Conservation (phyloP, 1,139 yeast genomes). For the Kodamaea ohmeri region DNA sequence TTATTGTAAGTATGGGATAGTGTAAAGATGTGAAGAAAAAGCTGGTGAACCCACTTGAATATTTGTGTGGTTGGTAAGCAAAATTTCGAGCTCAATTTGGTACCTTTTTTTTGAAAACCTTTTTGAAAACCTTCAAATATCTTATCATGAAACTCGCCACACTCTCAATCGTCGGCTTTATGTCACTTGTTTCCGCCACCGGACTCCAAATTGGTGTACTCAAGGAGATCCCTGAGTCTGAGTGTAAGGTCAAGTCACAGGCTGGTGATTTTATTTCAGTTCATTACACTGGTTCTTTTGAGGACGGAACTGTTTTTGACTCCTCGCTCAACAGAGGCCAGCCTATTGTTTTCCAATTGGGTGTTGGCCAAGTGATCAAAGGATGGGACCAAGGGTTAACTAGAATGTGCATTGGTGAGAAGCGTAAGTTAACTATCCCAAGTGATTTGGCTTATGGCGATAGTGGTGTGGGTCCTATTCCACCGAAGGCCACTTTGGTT, state of each 20-base stretch:
- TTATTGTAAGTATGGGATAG: not conserved
- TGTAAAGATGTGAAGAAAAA: not conserved
- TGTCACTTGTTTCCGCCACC: conserved; percentile 6
- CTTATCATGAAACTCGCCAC: conserved; percentile 2
- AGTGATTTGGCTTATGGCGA: conserved; percentile 74
- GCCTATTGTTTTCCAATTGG: conserved; percentile 69
- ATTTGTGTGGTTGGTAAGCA: no score
- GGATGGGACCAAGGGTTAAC: conserved; percentile 87
- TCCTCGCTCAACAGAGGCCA: conserved; percentile 62
- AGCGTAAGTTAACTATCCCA: conserved; percentile 75
- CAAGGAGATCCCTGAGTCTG: conserved; percentile 43
- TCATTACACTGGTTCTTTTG: conserved; percentile 72
- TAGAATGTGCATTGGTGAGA: conserved; percentile 81
- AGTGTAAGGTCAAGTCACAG: conserved; percentile 56
- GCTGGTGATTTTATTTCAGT: conserved; percentile 66
- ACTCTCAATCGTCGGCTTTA: conserved; percentile 4
- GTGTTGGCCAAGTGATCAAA: conserved; percentile 71
- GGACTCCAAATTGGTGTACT: conserved; percentile 30
- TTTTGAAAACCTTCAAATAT: no score
- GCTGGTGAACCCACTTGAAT: no score
- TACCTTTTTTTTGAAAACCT: no score
- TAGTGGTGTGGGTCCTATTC: conserved; percentile 76
- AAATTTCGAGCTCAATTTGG: no score
- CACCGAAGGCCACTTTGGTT: conserved; percentile 65
- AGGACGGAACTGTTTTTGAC: conserved; percentile 71